A percentile compares a stretch with the other conserved stretches of the same genome.
These are phyloP conservation scores for Colletotrichum eremochloae DNA, from an alignment of 2,329 filamentous ascomycete species.

Conservation along the genomic window DNA sequence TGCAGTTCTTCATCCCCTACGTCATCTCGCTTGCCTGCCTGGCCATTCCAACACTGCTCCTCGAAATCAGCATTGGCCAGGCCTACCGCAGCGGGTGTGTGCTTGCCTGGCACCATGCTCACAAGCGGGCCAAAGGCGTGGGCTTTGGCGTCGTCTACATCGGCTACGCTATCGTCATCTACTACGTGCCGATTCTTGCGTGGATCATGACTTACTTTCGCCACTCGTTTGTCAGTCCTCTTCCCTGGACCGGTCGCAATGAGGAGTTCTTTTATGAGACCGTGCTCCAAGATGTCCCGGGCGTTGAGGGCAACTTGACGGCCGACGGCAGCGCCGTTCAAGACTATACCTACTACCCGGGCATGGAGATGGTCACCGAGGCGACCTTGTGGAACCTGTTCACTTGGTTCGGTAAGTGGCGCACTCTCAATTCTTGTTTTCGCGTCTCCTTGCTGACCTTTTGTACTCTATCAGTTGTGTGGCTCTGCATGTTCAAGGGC, in stretches of 20 bases:
- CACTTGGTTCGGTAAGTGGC: conserved; percentile 59
- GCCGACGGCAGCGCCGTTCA: conserved; percentile 52
- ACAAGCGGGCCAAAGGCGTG: conserved; percentile 63
- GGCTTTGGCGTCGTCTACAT: conserved; percentile 64
- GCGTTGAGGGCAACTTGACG: conserved; percentile 49
- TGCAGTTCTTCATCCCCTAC: conserved; percentile 70
- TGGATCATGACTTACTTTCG: conserved; percentile 71
- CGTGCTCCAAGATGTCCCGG: conserved; percentile 44
- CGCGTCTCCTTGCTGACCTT: background rate
- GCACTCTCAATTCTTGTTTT: too few species aligned
- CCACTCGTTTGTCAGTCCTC: conserved; percentile 62
- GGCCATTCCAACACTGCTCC: conserved; percentile 65
- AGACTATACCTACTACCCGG: conserved; percentile 58
- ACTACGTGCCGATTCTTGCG: conserved; percentile 66
- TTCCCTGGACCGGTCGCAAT: conserved; percentile 63
- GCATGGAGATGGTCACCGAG: conserved; percentile 61
- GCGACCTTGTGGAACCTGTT: conserved; percentile 67
- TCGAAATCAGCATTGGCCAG: conserved; percentile 76
- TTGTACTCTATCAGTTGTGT: conserved; percentile 53
- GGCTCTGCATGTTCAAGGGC: conserved; percentile 69
- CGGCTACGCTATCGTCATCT: conserved; percentile 64
- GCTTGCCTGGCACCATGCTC: conserved; percentile 63
- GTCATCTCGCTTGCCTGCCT: conserved; percentile 63
- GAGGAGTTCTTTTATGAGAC: conserved; percentile 54
- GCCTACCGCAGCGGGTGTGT: conserved; percentile 66